Conservation (phyloP, 2,329 filamentous ascomycete species). For the Spiromastix sp. region DNA sequence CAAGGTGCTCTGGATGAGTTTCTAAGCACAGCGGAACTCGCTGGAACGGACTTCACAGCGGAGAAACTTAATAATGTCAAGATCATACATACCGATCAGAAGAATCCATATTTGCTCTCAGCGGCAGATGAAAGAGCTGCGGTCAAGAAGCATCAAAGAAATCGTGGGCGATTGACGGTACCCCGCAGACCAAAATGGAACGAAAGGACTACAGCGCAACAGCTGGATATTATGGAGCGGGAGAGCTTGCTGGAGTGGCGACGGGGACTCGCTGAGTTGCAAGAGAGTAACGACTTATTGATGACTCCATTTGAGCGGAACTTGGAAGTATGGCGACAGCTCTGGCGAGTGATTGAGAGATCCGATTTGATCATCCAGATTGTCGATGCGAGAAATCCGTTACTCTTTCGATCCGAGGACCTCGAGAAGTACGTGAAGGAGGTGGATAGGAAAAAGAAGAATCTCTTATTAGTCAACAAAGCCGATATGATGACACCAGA, state of each 20-base stretch:
- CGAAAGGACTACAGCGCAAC: constrained; percentile 65
- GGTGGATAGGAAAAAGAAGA: constrained; percentile 77
- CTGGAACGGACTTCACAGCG: constrained; percentile 96
- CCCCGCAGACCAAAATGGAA: constrained; percentile 87
- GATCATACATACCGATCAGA: constrained; percentile 93
- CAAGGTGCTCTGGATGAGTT: constrained; percentile 96
- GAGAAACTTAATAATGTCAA: constrained; percentile 99
- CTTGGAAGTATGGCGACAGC: constrained; percentile 90
- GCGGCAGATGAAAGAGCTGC: constrained; percentile 70
- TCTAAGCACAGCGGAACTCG: constrained; percentile 85
- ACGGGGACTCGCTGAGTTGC: constrained; percentile 78
- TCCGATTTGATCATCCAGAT: constrained; percentile 96
- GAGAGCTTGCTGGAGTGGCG: constrained; percentile 80
- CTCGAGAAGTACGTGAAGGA: constrained; percentile 90
- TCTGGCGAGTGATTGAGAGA: constrained; percentile 96
- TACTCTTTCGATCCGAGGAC: constrained; percentile 90
- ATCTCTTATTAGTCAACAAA: constrained; percentile 92
- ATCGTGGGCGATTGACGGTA: constrained; percentile 71
- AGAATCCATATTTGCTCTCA: constrained; percentile 86
- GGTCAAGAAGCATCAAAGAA: constrained; percentile 70
- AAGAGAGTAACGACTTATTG: constrained; percentile 86
- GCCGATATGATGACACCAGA: constrained; percentile 94
- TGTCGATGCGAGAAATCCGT: constrained; percentile 88
- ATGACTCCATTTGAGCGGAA: constrained; percentile 99
- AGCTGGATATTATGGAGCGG: constrained; percentile 70